Conservation (phyloP, 805 yeast genomes). For the Saccharomycopsis lassenensis region DNA sequence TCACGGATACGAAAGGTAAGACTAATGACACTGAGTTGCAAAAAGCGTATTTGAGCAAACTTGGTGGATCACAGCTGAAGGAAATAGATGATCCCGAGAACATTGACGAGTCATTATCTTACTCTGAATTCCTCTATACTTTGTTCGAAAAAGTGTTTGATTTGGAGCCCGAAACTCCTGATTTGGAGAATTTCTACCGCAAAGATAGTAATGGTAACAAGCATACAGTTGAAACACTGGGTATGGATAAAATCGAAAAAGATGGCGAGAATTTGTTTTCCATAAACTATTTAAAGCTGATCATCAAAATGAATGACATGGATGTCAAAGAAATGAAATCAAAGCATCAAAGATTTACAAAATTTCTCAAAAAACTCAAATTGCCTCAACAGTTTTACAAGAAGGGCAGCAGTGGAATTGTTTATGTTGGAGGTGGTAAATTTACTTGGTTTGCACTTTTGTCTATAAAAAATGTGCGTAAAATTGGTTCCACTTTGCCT, state of each 20-base stretch:
- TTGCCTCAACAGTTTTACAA: slow-evolving; percentile 26
- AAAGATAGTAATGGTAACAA: slow-evolving; percentile 2
- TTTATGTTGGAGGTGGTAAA: slow-evolving; percentile 71
- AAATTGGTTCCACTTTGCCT: slow-evolving; percentile 58
- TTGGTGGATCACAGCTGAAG: neutral
- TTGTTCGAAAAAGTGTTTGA: slow-evolving; percentile 10
- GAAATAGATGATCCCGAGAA: neutral
- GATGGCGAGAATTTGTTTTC: slow-evolving; percentile 4
- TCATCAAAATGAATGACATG: slow-evolving; percentile 3
- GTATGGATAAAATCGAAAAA: slow-evolving; percentile 9
- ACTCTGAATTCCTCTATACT: slow-evolving; percentile 3
- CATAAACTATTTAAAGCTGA: slow-evolving; percentile 5
- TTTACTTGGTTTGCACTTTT: slow-evolving; percentile 62
- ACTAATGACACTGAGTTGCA: too few species aligned
- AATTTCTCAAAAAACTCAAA: slow-evolving; percentile 6
- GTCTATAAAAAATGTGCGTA: slow-evolving; percentile 54
- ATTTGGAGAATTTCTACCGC: slow-evolving; percentile 6
- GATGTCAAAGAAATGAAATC: slow-evolving; percentile 7
- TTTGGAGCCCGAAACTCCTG: slow-evolving; percentile 9
- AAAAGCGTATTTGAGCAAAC: too few species aligned
- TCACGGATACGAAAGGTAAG: slow-evolving; percentile 5
- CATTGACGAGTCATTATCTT: slow-evolving; percentile 2
- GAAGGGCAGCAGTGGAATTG: slow-evolving; percentile 42
- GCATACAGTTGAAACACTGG: slow-evolving; percentile 7
- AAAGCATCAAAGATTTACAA: slow-evolving; percentile 5